These are phyloP conservation scores for Ophiocordyceps camponoti-floridani DNA, from an alignment of 2,329 filamentous ascomycete species.

Conservation along the genomic window DNA sequence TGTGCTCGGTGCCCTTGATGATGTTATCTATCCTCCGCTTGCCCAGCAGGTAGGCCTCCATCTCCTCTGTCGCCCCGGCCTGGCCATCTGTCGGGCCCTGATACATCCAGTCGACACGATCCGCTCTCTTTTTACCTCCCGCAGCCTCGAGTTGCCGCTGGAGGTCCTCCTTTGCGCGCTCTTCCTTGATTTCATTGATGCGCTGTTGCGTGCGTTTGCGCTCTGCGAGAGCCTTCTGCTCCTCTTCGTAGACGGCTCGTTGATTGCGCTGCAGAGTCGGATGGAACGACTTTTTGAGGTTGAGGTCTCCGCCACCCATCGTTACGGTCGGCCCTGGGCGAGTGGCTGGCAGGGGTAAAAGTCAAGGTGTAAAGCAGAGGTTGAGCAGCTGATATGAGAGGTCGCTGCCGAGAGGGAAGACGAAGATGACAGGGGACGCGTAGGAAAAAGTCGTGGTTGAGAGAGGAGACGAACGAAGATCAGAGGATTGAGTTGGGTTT, in stretches of 20 bases:
- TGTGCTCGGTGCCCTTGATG: constrained; percentile 62
- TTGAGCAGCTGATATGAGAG: not conserved
- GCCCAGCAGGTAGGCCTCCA: constrained; percentile 81
- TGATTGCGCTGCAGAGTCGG: constrained; percentile 83
- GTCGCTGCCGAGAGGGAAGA: not conserved
- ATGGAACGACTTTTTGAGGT: constrained; percentile 91
- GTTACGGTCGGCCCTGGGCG: constrained; percentile 17
- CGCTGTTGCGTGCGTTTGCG: constrained; percentile 86
- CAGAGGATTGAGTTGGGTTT: too few relatives aligned
- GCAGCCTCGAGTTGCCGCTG: constrained; percentile 78
- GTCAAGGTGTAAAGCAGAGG: not conserved
- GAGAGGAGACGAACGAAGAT: too few relatives aligned
- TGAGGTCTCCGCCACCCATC: constrained; percentile 90
- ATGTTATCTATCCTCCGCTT: constrained; percentile 78
- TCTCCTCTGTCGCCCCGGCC: constrained; percentile 66
- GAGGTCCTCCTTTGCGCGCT: constrained; percentile 80
- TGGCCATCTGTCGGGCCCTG: constrained; percentile 66
- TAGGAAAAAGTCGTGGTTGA: too few relatives aligned
- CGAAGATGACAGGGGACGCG: too few relatives aligned
- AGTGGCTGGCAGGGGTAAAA: not conserved
- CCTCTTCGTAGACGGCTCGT: constrained; percentile 75
- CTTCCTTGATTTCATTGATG: constrained; percentile 83
- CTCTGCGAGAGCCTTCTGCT: constrained; percentile 83
- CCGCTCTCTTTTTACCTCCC: constrained; percentile 61
- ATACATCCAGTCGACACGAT: constrained; percentile 98